Conservation (phyloP, 345 rosid species). For the Populus pruinosa region DNA sequence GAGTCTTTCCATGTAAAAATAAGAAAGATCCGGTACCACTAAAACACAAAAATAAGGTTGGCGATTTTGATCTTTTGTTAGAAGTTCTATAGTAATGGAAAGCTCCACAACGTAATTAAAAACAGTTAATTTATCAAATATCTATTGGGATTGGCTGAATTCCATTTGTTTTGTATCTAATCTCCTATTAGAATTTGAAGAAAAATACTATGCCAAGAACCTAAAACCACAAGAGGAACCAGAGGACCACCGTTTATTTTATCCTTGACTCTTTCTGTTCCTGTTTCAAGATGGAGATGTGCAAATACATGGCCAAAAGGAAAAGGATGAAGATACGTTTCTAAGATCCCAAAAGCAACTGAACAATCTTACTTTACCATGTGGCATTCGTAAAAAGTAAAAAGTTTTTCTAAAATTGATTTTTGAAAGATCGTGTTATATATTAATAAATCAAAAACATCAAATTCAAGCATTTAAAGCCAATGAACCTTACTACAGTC, state of each 20-base stretch:
- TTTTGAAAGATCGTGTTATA: background rate
- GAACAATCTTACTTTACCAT: background rate
- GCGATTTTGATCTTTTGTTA: conserved; percentile 3
- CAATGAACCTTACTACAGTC: background rate
- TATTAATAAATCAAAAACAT: background rate
- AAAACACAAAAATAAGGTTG: background rate
- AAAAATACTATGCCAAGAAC: background rate
- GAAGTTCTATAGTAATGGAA: background rate
- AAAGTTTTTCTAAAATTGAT: background rate
- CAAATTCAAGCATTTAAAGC: background rate
- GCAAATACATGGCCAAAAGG: background rate
- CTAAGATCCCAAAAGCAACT: conserved; percentile 2
- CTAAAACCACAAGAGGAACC: background rate
- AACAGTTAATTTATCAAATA: background rate
- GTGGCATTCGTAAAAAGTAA: background rate
- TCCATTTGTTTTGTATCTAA: background rate
- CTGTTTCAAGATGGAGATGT: background rate
- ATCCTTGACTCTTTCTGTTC: background rate
- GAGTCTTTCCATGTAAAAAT: background rate
- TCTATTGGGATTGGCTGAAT: background rate
- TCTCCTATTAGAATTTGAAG: background rate
- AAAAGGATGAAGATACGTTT: background rate
- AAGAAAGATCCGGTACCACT: background rate
- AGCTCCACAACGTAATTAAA: background rate
- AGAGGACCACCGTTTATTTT: background rate